A percentile compares a stretch with the other conserved stretches of the same genome.
These are phyloP conservation scores for Scalesia atractyloides DNA, from an alignment of 129 eudicot species.

Conservation along the genomic window DNA sequence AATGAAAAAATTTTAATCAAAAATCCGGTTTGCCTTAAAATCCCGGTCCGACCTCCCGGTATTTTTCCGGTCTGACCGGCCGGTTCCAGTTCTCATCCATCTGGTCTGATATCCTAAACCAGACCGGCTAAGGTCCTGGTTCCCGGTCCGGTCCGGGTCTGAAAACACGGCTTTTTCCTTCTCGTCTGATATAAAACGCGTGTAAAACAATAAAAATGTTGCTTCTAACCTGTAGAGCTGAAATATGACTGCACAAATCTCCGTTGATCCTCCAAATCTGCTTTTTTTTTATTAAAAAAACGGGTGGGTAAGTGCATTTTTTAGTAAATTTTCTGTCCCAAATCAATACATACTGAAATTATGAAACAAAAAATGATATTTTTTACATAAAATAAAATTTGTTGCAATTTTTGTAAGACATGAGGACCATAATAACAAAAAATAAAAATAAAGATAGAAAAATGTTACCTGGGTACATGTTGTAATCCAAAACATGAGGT, in stretches of 20 bases:
- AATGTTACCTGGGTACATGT: slow-evolving; percentile 66
- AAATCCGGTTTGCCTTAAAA: too few relatives aligned
- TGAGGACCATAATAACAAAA: neutral
- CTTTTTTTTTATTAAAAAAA: neutral
- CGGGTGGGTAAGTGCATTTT: neutral
- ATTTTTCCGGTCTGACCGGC: too few relatives aligned
- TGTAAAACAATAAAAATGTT: neutral
- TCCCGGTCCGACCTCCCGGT: too few relatives aligned
- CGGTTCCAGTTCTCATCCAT: too few relatives aligned
- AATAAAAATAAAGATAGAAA: neutral
- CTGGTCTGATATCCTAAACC: too few relatives aligned
- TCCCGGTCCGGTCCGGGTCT: too few relatives aligned
- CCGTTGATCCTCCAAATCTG: slow-evolving; percentile 73
- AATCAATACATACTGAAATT: neutral
- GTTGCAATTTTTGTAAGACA: neutral
- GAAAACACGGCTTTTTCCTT: neutral
- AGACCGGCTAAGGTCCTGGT: too few relatives aligned
- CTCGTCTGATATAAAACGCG: neutral
- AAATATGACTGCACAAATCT: slow-evolving; percentile 67
- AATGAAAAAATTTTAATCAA: too few relatives aligned
- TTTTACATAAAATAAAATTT: neutral
- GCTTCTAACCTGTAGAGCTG: slow-evolving; percentile 61
- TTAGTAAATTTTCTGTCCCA: neutral
- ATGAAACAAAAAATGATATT: neutral
- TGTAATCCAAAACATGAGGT: slow-evolving; percentile 78